A percentile compares a stretch with the other conserved stretches of the same genome.
phyloP scores from a whole-genome alignment of 148 eudicot species.

The Salicornia ramosissima region DNA sequence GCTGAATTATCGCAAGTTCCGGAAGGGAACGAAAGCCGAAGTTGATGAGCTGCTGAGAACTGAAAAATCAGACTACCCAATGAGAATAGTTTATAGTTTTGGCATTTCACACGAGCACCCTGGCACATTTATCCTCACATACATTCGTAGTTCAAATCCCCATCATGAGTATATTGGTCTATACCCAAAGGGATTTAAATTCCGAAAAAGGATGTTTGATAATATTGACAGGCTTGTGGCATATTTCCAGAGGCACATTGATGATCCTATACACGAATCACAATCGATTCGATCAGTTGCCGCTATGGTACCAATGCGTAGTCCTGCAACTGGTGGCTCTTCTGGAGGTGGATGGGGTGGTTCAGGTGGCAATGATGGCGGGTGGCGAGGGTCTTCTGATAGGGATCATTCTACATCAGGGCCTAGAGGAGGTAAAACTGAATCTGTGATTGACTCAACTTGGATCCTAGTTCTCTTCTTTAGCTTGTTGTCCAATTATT shows the following conservation, averaged over 20 bases:
- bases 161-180: constrained; percentile 93
- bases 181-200: constrained; percentile 91
- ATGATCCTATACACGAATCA: constrained; percentile 69
- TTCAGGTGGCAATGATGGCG: constrained; percentile 46
- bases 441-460: constrained; percentile 4
- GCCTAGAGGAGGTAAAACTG: too few relatives aligned
- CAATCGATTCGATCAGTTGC: constrained; percentile 84
- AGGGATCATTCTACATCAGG: constrained; percentile 65
- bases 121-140: constrained; percentile 83
- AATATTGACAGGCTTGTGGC: constrained; percentile 76
- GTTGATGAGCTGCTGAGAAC: constrained; percentile 68
- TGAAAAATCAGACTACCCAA: constrained; percentile 69
- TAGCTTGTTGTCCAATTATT: neutral
- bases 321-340: constrained; percentile 69
- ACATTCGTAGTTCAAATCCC: constrained; percentile 79
- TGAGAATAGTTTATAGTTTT: constrained; percentile 75
- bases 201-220: constrained; percentile 80
- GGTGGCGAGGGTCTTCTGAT: constrained; percentile 60
- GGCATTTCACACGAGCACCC: constrained; percentile 98
- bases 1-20: constrained; percentile 82
- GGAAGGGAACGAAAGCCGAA: constrained; percentile 81
- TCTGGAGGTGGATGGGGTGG: constrained; percentile 76
- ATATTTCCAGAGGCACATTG: constrained; percentile 83
- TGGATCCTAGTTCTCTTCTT: neutral
- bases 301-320: constrained; percentile 94